Base-by-base conservation (phyloP, 148 eudicot genomes). In the Vaccinium myrtillus region DNA sequence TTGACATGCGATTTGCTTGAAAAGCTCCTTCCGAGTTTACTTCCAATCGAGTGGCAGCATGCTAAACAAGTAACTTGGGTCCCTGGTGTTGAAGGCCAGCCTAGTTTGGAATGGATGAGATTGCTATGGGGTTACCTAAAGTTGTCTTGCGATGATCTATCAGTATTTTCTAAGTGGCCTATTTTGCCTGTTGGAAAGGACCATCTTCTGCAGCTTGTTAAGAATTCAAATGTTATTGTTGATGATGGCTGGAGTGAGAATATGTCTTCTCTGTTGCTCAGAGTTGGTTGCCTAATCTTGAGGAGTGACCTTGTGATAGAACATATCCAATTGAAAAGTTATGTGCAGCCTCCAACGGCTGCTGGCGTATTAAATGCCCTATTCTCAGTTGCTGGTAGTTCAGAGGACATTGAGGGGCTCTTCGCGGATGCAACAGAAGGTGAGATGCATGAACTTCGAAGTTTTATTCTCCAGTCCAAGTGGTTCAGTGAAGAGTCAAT, bases 231-330 rank as follows among this genome's bases (percentile, higher is more conserved):
- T 88, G 93, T 97, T 78, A 93, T 97, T 82, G 92, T 91, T 87
- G 93, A 97, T 85, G 96, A 93, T 85, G 98, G 98, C 54, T 97
- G 98, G 99, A 97, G 98, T 89, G 99, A 97, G 91, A 97, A 95
- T 82, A 91, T 97, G 89, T 90, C 92, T 25, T 91, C 96, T 25
- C 86, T 97, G 90, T 81, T 97, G 90, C 86, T 91, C 82, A 95
- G 87, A 93, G 92, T 89, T 78, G 99, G 99, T 70, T 97, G 99
- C 86, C 87, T 90, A 84, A 88, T 95, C 82, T 88, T 97, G 87
- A 94, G 94, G 85, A 88, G 83, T 84, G 96, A 91, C 86, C 82
- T 97, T 77, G 78, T 80, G 75, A 84, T 94, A 82, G 96, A 95
- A 83, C 99, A 95, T 91, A 88, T 90, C 76, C 93, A 92, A 83